Evolutionary conservation across 2,329 filamentous ascomycete genomes (phyloP), one percentile per base, ranked within the genome.

Genomic region (Aspergillus viridinutans): DNA sequence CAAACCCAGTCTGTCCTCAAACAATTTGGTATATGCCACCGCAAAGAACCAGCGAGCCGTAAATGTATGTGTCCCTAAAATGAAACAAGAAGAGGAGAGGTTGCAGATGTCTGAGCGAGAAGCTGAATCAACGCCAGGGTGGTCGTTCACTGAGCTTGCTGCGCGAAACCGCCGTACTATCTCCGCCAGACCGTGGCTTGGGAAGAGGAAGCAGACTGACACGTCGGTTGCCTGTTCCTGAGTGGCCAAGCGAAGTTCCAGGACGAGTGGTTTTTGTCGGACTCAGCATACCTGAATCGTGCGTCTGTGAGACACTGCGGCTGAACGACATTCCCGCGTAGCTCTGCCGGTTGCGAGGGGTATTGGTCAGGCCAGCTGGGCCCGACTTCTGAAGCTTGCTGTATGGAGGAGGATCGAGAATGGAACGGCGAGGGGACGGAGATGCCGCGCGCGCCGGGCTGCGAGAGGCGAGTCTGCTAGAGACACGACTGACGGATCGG

Each of bases 351-450:
- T 62, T 74, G 54, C 74, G 73, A 26, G 74, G 72, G 6, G 66
- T 64, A 47, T 67, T 71, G 4, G 62, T 45, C 28, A 75, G 55
- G 2, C 57, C 61, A 12, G 63, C 57, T 14, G 51, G 25, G 3
- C 63, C 58, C 1, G 63, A 60, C 54, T 70, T 67, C 53, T 69
- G 69, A 28, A 76, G 71, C 55, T 76, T 75, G 64, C 72, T 72
- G 59, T 76, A 76, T 25, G 74, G 73, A 10, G 73, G 73, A n/a
- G 74, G 74, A 52, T 76, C 74, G n/a, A 75, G 62, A 53, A 74
- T 35, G 32, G 70, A 58, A 17, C 60, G 57, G 14, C 53, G 43
- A 0, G 69, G 66, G 0, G 68, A 64, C 9, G 71, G 70, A 14
- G 72, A 72, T 20, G 61, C 52, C 10, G 62, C 58, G 10, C 66